These are phyloP conservation scores for Xylaria sp. DNA, from an alignment of 2,329 filamentous ascomycete species.

Conservation along the genomic window DNA sequence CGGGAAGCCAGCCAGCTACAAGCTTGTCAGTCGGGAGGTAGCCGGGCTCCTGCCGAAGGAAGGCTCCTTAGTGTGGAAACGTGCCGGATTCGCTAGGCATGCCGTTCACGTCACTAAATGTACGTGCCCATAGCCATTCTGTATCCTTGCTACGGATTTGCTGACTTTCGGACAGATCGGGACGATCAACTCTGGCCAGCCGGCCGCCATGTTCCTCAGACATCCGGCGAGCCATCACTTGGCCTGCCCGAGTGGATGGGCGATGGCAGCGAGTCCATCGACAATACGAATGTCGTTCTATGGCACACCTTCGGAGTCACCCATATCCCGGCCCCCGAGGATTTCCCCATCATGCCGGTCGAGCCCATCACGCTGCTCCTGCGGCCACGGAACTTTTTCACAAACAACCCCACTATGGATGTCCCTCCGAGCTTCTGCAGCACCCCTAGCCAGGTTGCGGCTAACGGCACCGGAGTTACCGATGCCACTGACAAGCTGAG, in stretches of 20 bases:
- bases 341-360: conserved; percentile 90
- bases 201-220: conserved; percentile 86
- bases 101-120: conserved; percentile 89
- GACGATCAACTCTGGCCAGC: conserved; percentile 86
- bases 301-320: conserved; percentile 95
- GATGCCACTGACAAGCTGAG: conserved; percentile 43
- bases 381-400: conserved; percentile 82
- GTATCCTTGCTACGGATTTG: not conserved
- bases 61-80: conserved; percentile 83
- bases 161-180: conserved; percentile 57
- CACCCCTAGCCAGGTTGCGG: conserved; percentile 67
- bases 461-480: conserved; percentile 39
- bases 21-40: conserved; percentile 86
- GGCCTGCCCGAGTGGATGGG: conserved; percentile 81
- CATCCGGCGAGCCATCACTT: conserved; percentile 75
- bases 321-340: conserved; percentile 87
- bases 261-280: conserved; percentile 70
- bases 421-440: conserved; percentile 77
- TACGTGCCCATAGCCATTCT: conserved; percentile 51
- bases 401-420: conserved; percentile 78
- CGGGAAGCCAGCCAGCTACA: conserved; percentile 84
- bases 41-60: conserved; percentile 79
- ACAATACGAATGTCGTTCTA: conserved; percentile 84
- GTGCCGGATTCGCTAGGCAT: conserved; percentile 85
- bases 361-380: conserved; percentile 84